phyloP scores from a whole-genome alignment of 179 eudicot genomes.

The Nepenthes alata region DNA sequence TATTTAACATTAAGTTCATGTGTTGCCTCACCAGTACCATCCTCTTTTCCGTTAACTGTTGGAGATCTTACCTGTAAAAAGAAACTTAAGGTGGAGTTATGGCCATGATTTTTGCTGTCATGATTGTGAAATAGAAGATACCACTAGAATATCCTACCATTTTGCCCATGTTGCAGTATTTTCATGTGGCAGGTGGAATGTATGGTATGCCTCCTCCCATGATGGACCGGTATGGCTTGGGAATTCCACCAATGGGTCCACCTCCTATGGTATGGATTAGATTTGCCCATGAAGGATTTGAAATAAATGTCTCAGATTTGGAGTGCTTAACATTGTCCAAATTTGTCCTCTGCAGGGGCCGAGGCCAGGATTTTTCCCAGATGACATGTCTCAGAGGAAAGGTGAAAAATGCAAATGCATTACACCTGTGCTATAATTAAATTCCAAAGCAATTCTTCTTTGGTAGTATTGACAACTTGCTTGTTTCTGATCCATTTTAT shows the following conservation, averaged over 20 bases:
- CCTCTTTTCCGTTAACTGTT: no score
- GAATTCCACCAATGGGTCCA: constrained; percentile 56
- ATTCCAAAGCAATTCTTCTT: no score
- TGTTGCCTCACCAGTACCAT: no score
- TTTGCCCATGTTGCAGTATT: background rate
- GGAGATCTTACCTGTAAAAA: no score
- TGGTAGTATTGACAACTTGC: background rate
- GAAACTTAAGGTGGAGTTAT: no score
- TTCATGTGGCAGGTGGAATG: constrained; percentile 53
- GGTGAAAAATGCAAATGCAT: constrained; percentile 39
- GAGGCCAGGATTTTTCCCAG: constrained; percentile 68
- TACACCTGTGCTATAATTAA: background rate
- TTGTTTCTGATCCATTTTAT: background rate
- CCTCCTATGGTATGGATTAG: constrained; percentile 53
- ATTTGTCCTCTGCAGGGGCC: constrained; percentile 42
- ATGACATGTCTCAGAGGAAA: constrained; percentile 53
- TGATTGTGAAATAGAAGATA: no score
- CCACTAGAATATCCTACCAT: no score
- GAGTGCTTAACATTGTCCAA: background rate
- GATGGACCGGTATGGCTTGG: constrained; percentile 87
- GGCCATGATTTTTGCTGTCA: no score
- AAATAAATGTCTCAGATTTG: background rate
- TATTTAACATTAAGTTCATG: no score
- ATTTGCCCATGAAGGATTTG: background rate
- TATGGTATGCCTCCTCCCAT: constrained; percentile 72